These are phyloP conservation scores for Sutorius eximius DNA, from an alignment of 1,284 basidiomycete species.

Conservation along the genomic window DNA sequence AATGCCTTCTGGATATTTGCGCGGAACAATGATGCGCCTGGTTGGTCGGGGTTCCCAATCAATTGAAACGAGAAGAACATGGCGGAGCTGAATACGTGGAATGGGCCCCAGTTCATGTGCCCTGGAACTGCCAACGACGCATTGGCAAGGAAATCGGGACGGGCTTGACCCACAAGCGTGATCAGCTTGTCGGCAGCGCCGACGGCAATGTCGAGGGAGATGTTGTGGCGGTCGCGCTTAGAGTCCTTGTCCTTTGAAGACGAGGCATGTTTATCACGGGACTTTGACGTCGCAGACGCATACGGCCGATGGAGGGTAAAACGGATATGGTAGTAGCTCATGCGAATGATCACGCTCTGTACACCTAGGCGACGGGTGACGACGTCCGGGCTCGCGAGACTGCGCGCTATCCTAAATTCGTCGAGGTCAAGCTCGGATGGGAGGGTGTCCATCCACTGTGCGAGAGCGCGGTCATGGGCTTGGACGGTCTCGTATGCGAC, in stretches of 20 bases:
- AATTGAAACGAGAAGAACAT: conserved; percentile 87
- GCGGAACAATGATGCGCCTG: conserved; percentile 69
- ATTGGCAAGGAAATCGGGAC: conserved; percentile 69
- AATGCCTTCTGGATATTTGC: conserved; percentile 70
- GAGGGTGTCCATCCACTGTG: conserved; percentile 70
- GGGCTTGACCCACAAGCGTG: conserved; percentile 65
- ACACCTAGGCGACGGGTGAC: conserved; percentile 63
- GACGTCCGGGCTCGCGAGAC: conserved; percentile 58
- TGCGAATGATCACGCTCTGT: conserved; percentile 74
- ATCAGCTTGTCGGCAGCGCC: conserved; percentile 73
- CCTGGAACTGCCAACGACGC: conserved; percentile 68
- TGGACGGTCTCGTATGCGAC: conserved; percentile 73
- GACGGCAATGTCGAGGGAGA: conserved; percentile 70
- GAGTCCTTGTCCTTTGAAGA: conserved; percentile 40
- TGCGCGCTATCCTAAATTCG: conserved; percentile 67
- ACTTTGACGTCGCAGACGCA: conserved; percentile 43
- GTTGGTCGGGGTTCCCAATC: conserved; percentile 73
- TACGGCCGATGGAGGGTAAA: conserved; percentile 81
- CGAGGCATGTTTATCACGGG: conserved; percentile 20
- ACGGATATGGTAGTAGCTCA: conserved; percentile 74
- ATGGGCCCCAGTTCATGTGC: conserved; percentile 79
- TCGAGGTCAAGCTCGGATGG: conserved; percentile 72
- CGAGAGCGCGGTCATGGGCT: conserved; percentile 64
- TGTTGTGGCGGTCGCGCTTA: conserved; percentile 44
- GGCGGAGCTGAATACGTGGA: conserved; percentile 78